Base-by-base conservation (phyloP, 2,329 filamentous ascomycete genomes). In the Dichotomopilus funicola region DNA sequence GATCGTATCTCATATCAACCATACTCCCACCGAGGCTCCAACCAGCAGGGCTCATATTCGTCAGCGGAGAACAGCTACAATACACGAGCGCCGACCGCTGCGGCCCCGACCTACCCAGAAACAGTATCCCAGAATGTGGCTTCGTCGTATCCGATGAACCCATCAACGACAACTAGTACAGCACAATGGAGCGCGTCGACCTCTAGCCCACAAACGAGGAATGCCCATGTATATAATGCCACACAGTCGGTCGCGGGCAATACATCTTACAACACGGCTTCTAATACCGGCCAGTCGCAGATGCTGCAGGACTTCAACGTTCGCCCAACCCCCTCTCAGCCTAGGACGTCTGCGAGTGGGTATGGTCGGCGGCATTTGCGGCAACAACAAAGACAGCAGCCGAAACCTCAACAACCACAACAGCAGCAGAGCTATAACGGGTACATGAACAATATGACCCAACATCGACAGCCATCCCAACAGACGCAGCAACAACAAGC, bases 1-100 rank as follows among this genome's bases (percentile, higher is more conserved):
- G 71, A 58, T 60, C 53, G 54, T 2, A 52, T 61, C 19, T 56
- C 58, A 1, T 67, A 67, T 48, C 63, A 75, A 47, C 67, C 71
- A 8, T 67, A 70, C 53, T 59, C 66, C n/a, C 64, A 63, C 54
- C 43, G 45, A 51, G 33, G 61, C 37, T 42, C 58, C 31, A 27
- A 47, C 52, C 40, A 48, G 5, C 45, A 62, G 12, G 50, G 56
- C 33, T 62, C 65, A 1, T 65, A 66, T 34, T 40, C 64, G 4
- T 59, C 58, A 6, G 67, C 67, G 45, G 63, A 64, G 19, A 27
- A 27, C 52, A 57, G 52, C 7, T 67, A 68, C 34, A 63, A 58
- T 34, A 36, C 60, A 2, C 59, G 62, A 6, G 53, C 61, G 19
- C 49, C 55, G 2, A 58, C 51, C 36, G 51, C 54, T 36, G 49